These are phyloP conservation scores for Termitomyces sp. DNA, from an alignment of 1,284 basidiomycete genomes.

Conservation along the genomic window DNA sequence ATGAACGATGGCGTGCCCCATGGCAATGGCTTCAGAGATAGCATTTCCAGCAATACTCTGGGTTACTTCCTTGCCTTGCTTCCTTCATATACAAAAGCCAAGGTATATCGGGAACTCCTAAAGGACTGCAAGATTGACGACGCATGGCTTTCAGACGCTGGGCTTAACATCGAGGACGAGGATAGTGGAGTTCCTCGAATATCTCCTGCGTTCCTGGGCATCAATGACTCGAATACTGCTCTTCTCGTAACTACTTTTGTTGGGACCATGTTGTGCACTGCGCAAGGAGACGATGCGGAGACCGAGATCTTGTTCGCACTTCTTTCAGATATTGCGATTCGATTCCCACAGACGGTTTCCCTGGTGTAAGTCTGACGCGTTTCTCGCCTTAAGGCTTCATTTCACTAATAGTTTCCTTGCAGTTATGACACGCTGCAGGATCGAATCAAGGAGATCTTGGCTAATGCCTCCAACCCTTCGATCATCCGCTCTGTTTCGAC, in stretches of 20 bases:
- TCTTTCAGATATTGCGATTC: conserved; percentile 68
- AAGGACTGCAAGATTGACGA: conserved; percentile 55
- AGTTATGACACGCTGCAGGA: conserved; percentile 81
- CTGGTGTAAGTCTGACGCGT: conserved; percentile 54
- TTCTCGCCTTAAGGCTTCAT: conserved; percentile 1
- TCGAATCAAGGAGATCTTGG: conserved; percentile 72
- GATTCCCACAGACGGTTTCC: conserved; percentile 71
- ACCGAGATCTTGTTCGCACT: conserved; percentile 76
- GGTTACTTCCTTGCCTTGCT: conserved; percentile 82
- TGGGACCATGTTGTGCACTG: conserved; percentile 71
- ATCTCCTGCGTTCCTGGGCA: conserved; percentile 56
- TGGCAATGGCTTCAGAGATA: conserved; percentile 34
- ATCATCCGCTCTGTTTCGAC: conserved; percentile 70
- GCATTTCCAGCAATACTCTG: conserved; percentile 56
- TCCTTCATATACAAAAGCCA: conserved; percentile 58
- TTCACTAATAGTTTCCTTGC: conserved; percentile 7
- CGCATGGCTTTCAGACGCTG: conserved; percentile 39
- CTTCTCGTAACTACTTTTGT: conserved; percentile 74
- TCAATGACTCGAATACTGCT: conserved; percentile 63
- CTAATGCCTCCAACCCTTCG: conserved; percentile 65
- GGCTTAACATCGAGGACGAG: conserved; percentile 39
- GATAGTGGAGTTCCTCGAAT: conserved; percentile 50
- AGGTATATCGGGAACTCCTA: conserved; percentile 55
- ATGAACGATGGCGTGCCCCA: conserved; percentile 34
- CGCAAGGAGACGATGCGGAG: conserved; percentile 78